These are phyloP conservation scores for Gracilaria domingensis DNA, from an alignment of 23 red algal genomes.

Conservation along the genomic window DNA sequence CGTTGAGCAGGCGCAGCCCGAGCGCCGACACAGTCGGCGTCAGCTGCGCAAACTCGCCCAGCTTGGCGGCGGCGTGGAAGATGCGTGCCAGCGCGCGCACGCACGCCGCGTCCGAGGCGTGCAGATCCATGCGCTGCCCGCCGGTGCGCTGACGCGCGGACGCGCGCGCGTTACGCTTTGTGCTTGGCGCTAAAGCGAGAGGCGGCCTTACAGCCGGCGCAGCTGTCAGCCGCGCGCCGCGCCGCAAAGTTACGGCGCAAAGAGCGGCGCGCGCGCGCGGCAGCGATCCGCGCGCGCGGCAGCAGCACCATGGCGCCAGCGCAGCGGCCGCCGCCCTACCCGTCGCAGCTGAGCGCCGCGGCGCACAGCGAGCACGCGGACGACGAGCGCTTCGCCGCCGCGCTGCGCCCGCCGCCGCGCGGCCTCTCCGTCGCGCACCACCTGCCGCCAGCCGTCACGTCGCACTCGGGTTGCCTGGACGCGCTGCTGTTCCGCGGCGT, in stretches of 20 bases:
- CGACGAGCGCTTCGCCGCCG: conserved; percentile 29
- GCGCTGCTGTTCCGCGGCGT: conserved; percentile 64
- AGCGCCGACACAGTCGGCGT: not conserved
- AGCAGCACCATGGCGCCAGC: conserved; percentile 19
- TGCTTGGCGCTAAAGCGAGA: no score
- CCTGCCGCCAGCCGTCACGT: conserved; percentile 39
- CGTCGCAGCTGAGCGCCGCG: conserved; percentile 6
- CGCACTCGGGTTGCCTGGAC: conserved; percentile 46
- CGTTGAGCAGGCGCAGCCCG: conserved; percentile 14
- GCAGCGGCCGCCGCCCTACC: conserved; percentile 38
- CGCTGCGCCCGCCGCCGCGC: conserved; percentile 51
- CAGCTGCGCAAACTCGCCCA: conserved; percentile 23
- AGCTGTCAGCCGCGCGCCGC: no score
- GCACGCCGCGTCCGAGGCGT: not conserved
- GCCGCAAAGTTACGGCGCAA: no score
- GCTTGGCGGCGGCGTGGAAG: not conserved
- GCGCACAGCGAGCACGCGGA: conserved; percentile 58
- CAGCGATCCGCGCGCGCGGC: not conserved
- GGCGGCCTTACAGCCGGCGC: no score
- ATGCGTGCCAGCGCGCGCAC: conserved; percentile 4
- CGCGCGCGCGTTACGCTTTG: no score
- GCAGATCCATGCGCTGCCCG: not conserved
- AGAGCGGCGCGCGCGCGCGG: not conserved
- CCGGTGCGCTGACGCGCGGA: no score
- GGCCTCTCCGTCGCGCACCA: conserved; percentile 31